A percentile compares a stretch with the other conserved stretches of the same genome.
Conservation (phyloP, 768 basidiomycete genomes). For the Suillus luteus region DNA sequence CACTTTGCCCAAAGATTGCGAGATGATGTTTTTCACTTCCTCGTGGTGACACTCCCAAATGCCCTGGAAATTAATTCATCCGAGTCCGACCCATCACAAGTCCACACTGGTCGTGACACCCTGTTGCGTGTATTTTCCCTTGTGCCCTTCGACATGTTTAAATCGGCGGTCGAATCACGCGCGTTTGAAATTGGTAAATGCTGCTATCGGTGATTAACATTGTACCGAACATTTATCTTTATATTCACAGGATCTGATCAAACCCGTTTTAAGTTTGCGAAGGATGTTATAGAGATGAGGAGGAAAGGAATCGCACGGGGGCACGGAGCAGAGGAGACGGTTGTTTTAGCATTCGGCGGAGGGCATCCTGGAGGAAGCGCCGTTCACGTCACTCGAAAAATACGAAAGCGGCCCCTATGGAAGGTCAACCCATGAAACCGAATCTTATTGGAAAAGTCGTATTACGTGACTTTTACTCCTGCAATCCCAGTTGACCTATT, state of each 20-base stretch:
- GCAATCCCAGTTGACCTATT: slow-evolving; percentile 17
- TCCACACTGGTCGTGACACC: slow-evolving; percentile 58
- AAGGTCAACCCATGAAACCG: slow-evolving; percentile 73
- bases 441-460: slow-evolving; percentile 24
- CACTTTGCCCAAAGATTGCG: slow-evolving; percentile 73
- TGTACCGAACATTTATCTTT: slow-evolving; percentile 18
- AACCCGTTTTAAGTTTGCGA: slow-evolving; percentile 88
- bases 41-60: slow-evolving; percentile 73
- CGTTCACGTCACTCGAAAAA: slow-evolving; percentile 86
- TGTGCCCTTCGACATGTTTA: slow-evolving; percentile 88
- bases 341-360: slow-evolving; percentile 86
- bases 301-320: slow-evolving; percentile 77
- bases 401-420: slow-evolving; percentile 81
- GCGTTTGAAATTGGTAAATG: slow-evolving; percentile 75
- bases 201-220: slow-evolving; percentile 14
- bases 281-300: slow-evolving; percentile 82
- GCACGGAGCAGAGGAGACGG: slow-evolving; percentile 81
- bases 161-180: slow-evolving; percentile 77
- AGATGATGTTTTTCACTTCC: slow-evolving; percentile 78
- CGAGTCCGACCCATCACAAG: slow-evolving; percentile 39
- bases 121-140: slow-evolving; percentile 74
- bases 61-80: slow-evolving; percentile 54
- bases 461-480: slow-evolving; percentile 32
- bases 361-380: slow-evolving; percentile 66
- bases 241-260: slow-evolving; percentile 69